Evolutionary conservation across 2,329 filamentous ascomycete species (phyloP), one percentile per base, ranked within the genome.

Genomic region (Sporothrix euskadiensis): DNA sequence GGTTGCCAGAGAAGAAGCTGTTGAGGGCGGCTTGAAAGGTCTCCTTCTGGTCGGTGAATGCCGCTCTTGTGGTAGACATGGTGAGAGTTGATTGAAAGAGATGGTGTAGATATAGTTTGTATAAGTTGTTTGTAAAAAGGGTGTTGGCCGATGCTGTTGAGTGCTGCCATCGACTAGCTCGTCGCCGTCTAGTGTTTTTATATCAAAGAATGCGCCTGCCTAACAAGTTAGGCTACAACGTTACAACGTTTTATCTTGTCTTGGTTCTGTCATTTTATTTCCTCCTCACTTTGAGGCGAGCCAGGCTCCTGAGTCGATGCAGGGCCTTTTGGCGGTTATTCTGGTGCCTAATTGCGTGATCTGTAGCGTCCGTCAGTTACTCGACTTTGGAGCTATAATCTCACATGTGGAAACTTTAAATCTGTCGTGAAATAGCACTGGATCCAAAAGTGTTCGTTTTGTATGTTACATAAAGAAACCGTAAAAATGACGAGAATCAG

Each of bases 11-110:
- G 32, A 75, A 75, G 39, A 75, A 61, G 65, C 71, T 70, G 32
- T 12, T 69, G n/a, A 75, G 49, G 14, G 66, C 41, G 4, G 74
- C 72, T 22, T 73, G 26, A 56, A 72, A 75, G n/a, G 74, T 75
- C 4, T 71, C 69, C 52, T 71, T 73, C 22, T 71, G 7, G 54
- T 75, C 69, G 26, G 71, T 57, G 30, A 73, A 75, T 26, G 52
- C 56, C 5, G 74, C 71, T 61, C 69, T 69, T 61, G 30, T 12
- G 26, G 56, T 8, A 19, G 69, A 19, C 69, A 71, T 71, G 54
- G 54, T 61, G 69, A 30, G 30, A n/a, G 41, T 30, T 19, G 4
- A 49, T 41, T 5, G 8, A 69, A 22, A 0, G 19, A 39, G 9
- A 16, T 30, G 26, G 14, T 7, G 63, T 19, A 30, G 22, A n/a